Conservation (phyloP, 306 rosid species). For the Trifolium dubium region DNA sequence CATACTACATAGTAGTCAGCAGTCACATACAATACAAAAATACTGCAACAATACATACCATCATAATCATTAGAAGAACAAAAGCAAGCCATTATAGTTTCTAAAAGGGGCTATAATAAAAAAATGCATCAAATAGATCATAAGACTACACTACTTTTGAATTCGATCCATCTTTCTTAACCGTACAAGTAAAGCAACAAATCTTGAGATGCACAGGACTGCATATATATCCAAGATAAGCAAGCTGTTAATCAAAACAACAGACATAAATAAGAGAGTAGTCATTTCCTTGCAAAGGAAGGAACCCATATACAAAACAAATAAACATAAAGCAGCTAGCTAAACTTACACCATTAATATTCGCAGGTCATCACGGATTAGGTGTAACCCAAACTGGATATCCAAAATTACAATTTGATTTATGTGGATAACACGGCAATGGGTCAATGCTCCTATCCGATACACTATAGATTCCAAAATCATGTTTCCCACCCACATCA, state of each 20-base stretch:
- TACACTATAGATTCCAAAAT: constrained; percentile 61
- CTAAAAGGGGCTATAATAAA: too few relatives aligned
- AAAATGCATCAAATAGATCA: too few relatives aligned
- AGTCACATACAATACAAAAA: too few relatives aligned
- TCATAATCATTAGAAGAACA: too few relatives aligned
- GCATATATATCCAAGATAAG: neutral
- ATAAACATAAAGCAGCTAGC: neutral
- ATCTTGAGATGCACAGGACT: too few relatives aligned
- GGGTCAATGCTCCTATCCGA: constrained; percentile 47
- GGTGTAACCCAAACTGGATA: constrained; percentile 72
- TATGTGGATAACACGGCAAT: constrained; percentile 48
- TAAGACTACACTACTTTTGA: too few relatives aligned
- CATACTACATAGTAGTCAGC: too few relatives aligned
- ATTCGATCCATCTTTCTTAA: too few relatives aligned
- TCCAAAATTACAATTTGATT: constrained; percentile 14
- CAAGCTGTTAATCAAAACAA: neutral
- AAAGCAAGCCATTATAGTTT: too few relatives aligned
- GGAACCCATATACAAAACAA: neutral
- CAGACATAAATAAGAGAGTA: neutral
- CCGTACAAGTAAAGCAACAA: too few relatives aligned
- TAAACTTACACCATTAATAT: neutral
- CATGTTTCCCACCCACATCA: constrained; percentile 59
- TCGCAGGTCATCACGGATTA: constrained; percentile 50
- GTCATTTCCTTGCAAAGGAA: neutral
- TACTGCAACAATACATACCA: too few relatives aligned